Percentiles rank a stretch among this genome's conserved stretches.
Conservation (phyloP, 2,329 filamentous ascomycete species). For the Hypocreales sp. region DNA sequence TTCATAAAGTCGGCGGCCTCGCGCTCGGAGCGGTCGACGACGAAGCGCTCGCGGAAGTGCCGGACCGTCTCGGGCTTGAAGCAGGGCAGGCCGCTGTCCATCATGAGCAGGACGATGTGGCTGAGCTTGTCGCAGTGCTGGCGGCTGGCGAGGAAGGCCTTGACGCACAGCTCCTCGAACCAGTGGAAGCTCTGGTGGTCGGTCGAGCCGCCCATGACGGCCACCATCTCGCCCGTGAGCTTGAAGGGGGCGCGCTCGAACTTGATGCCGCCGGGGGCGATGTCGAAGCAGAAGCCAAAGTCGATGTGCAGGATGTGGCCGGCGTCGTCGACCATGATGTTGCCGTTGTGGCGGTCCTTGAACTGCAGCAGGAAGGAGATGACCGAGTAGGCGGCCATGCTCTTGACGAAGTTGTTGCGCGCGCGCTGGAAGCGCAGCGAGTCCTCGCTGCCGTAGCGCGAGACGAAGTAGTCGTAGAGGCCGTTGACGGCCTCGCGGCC, state of each 20-base stretch:
- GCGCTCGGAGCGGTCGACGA: constrained; percentile 76
- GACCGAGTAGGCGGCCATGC: constrained; percentile 95
- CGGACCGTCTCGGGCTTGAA: constrained; percentile 94
- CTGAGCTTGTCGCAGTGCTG: constrained; percentile 79
- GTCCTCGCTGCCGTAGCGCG: constrained; percentile 94
- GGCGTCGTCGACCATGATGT: constrained; percentile 98
- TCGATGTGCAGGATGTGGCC: constrained; percentile 98
- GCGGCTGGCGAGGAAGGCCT: constrained; percentile 79
- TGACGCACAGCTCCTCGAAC: constrained; percentile 94
- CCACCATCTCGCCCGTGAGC: constrained; percentile 91
- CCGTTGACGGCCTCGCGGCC: constrained; percentile 96
- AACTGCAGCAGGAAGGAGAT: constrained; percentile 96
- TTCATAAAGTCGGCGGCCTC: constrained; percentile 93
- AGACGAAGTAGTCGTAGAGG: constrained; percentile 94
- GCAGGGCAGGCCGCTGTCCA: constrained; percentile 89
- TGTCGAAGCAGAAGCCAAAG: constrained; percentile 99
- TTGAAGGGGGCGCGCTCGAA: constrained; percentile 99
- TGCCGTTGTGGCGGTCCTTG: constrained; percentile 98
- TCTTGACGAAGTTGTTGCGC: constrained; percentile 95
- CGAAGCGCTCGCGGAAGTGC: constrained; percentile 86
- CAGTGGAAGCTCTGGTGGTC: constrained; percentile 81
- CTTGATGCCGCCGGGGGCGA: constrained; percentile 88
- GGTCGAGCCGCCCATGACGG: constrained; percentile 88
- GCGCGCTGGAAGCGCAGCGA: constrained; percentile 90
- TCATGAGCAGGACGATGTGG: constrained; percentile 86